phyloP scores from a whole-genome alignment of 768 basidiomycete species.

The Suillus placidus region DNA sequence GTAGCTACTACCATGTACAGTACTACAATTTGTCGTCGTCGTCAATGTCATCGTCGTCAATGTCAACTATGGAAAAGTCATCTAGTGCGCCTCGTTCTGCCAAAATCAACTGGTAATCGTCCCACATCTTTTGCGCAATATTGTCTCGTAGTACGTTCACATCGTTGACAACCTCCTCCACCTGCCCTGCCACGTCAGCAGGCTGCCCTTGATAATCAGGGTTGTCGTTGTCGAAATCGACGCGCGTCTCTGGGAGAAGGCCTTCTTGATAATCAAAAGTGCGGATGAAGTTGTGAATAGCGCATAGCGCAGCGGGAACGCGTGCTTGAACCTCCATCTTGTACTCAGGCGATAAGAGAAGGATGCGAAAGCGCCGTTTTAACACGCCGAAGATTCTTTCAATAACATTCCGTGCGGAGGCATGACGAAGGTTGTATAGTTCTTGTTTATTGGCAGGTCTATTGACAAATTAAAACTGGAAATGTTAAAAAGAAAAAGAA shows the following conservation, averaged over 20 bases:
- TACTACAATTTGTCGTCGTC: no score
- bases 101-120: constrained; percentile 10
- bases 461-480: not conserved
- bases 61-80: no score
- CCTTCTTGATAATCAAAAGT: constrained; percentile 15
- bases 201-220: no score
- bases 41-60: no score
- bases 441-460: constrained; percentile 41
- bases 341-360: constrained; percentile 20
- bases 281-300: constrained; percentile 30
- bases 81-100: no score
- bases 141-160: constrained; percentile 12
- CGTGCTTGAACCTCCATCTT: constrained; percentile 20
- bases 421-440: constrained; percentile 46
- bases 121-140: constrained; percentile 27
- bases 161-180: not conserved
- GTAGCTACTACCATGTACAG: no score
- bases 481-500: not conserved
- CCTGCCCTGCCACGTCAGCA: no score
- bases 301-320: constrained; percentile 25
- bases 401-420: constrained; percentile 21
- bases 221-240: no score
- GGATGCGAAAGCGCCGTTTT: constrained; percentile 30
- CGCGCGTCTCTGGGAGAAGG: not conserved
- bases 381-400: constrained; percentile 39